Evolutionary conservation across 1,139 yeast genomes (phyloP), one percentile per base, ranked within the genome.

Genomic region (Pichia sp.): DNA sequence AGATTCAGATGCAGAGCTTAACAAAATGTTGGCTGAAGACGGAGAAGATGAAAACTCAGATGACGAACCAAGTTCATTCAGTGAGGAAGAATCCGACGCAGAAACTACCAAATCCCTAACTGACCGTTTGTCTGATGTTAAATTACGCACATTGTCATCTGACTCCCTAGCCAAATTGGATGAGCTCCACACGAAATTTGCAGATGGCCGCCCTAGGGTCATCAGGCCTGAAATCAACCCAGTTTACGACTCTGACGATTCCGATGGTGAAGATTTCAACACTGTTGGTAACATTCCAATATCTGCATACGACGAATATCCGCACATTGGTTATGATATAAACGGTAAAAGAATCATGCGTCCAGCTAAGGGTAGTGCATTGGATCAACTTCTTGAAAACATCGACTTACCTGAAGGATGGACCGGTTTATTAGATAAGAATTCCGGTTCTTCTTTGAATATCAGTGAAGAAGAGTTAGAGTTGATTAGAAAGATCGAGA

Each of bases 321-420:
- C 99, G 1, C 99, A 95, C 69, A 84, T 93, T 61, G 99, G 99
- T 54, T 93, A 93, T 71, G 95, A 90, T 70, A 90, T 93, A 66
- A 95, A 95, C 70, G 99, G 99, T 67, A 92, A 90, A 70, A 82
- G 99, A 67, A 90, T 93, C 65, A 92, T 95, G 98, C 82, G 99
- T 71, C 99, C 99, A 11, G 99, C 98, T 15, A 87, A 89, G 67
- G 97, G 97, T 8, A 84, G 95, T 55, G 99, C 99, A 1, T 78
- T 95, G 63, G 98, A 93, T 67, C 87, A 85, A 63, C 77, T 93
- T 60, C 75, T 95, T 61, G 99, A 93, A 65, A 77, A 85, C 34
- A 93, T 95, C 60, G 99, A 93, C 59, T 77, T 93, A 61, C 99
- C 98, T 11, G 95, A 88, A 72, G 99, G 99, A 41, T 93, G 98